Percentiles rank a stretch among this genome's conserved stretches.
Conservation (phyloP, 148 eudicot genomes). For the Rheum nobile region DNA sequence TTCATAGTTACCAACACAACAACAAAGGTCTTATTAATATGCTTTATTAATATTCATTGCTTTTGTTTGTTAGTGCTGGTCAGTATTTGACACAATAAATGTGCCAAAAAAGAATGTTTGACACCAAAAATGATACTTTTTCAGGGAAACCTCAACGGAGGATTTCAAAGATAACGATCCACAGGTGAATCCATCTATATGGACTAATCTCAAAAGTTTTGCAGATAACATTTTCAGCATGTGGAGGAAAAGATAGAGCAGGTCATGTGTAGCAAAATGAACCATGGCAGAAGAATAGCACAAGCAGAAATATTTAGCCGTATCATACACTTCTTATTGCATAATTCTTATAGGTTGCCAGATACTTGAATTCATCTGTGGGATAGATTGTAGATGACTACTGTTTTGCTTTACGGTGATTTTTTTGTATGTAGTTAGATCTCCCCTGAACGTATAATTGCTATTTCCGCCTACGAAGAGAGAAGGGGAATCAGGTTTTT, state of each 20-base stretch:
- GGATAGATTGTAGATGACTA: not conserved
- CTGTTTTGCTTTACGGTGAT: not conserved
- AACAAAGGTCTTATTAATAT: too few species aligned
- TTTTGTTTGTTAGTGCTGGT: not conserved
- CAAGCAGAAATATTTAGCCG: not conserved
- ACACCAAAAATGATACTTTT: not conserved
- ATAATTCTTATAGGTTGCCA: not conserved
- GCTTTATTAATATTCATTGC: not conserved
- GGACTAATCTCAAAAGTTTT: constrained; percentile 2
- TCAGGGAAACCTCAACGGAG: not conserved
- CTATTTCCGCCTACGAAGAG: not conserved
- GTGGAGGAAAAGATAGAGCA: not conserved
- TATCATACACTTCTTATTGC: not conserved
- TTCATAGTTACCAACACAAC: too few species aligned
- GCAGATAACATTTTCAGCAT: constrained; percentile 2
- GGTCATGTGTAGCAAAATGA: not conserved
- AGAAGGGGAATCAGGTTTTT: not conserved
- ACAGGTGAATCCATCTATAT: not conserved
- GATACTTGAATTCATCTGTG: not conserved
- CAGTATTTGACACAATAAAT: not conserved
- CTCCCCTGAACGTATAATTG: not conserved
- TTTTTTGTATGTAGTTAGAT: not conserved
- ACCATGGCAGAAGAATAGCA: not conserved
- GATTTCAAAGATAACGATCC: not conserved
- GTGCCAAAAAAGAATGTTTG: not conserved